Conservation (phyloP, 1,284 basidiomycete genomes). For the Mycosarcoma maydis region DNA sequence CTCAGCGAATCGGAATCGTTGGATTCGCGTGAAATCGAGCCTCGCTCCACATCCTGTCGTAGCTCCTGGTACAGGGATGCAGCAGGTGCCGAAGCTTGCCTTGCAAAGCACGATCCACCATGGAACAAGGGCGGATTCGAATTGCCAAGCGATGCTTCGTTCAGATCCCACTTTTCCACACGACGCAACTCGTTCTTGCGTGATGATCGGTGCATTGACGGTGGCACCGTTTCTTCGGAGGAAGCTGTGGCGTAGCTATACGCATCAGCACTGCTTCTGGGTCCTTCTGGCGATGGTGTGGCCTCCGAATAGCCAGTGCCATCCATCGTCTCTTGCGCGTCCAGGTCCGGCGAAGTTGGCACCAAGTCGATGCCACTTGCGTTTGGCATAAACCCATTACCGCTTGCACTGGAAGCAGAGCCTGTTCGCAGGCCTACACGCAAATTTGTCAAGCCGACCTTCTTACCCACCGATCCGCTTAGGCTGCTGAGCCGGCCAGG, state of each 20-base stretch:
- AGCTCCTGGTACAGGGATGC: slow-evolving; percentile 11
- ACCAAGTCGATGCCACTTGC: slow-evolving; percentile 24
- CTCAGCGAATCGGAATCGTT: slow-evolving; percentile 20
- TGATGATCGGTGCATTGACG: neutral
- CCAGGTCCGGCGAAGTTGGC: slow-evolving; percentile 12
- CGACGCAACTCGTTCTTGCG: neutral
- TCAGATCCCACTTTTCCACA: neutral
- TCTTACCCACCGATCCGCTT: slow-evolving; percentile 13
- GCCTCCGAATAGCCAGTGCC: neutral
- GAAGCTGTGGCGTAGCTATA: slow-evolving; percentile 4
- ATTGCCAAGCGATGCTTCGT: neutral
- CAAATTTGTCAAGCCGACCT: slow-evolving; percentile 27
- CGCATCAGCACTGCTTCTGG: slow-evolving; percentile 33
- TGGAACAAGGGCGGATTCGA: slow-evolving; percentile 5
- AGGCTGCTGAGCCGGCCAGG: slow-evolving; percentile 41
- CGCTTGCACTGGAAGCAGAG: neutral
- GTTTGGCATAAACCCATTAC: slow-evolving; percentile 11
- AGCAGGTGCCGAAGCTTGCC: slow-evolving; percentile 11
- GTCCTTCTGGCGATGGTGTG: neutral
- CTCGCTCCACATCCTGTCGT: slow-evolving; percentile 7
- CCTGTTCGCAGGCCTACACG: slow-evolving; percentile 20
- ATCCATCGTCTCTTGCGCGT: neutral
- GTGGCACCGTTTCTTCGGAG: neutral
- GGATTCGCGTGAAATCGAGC: slow-evolving; percentile 21
- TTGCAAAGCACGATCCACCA: slow-evolving; percentile 6